phyloP scores from a whole-genome alignment of 768 basidiomycete genomes.

The Goffeauzyma gilvescens region DNA sequence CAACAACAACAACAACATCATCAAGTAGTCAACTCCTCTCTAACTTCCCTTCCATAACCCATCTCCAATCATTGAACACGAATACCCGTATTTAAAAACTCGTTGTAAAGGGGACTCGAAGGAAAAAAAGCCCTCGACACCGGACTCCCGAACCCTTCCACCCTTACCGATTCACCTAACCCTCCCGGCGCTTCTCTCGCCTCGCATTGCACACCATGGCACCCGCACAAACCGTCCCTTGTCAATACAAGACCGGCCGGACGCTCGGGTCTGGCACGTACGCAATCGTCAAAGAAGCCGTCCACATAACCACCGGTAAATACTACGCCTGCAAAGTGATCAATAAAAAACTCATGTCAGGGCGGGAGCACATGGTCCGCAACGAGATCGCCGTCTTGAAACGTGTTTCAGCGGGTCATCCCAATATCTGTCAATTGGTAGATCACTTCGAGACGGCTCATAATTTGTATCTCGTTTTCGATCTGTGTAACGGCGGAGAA shows the following conservation, averaged over 20 bases:
- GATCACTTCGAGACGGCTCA: slow-evolving; percentile 96
- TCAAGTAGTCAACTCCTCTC: no score
- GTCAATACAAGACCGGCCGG: slow-evolving; percentile 30
- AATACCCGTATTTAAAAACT: no score
- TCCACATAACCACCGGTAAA: slow-evolving; percentile 69
- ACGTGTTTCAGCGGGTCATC: slow-evolving; percentile 71
- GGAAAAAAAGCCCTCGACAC: slow-evolving; percentile 7
- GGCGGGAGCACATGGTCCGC: slow-evolving; percentile 92
- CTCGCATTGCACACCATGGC: no score
- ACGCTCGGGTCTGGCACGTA: slow-evolving; percentile 40
- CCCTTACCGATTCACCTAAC: not conserved
- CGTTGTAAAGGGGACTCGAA: not conserved
- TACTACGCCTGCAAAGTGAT: slow-evolving; percentile 99
- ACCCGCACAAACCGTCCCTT: no score
- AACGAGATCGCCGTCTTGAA: slow-evolving; percentile 95
- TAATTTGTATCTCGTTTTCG: slow-evolving; percentile 85
- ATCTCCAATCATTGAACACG: no score
- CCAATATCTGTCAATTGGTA: slow-evolving; percentile 78
- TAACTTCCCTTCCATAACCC: no score
- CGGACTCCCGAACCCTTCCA: not conserved
- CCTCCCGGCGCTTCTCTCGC: not conserved
- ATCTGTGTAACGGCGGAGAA: slow-evolving; percentile 91
- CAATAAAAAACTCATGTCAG: slow-evolving; percentile 98
- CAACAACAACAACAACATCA: no score
- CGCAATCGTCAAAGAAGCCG: slow-evolving; percentile 45